Evolutionary conservation across 2,329 filamentous ascomycete species (phyloP).

Genomic region (Cadophora sp.): DNA sequence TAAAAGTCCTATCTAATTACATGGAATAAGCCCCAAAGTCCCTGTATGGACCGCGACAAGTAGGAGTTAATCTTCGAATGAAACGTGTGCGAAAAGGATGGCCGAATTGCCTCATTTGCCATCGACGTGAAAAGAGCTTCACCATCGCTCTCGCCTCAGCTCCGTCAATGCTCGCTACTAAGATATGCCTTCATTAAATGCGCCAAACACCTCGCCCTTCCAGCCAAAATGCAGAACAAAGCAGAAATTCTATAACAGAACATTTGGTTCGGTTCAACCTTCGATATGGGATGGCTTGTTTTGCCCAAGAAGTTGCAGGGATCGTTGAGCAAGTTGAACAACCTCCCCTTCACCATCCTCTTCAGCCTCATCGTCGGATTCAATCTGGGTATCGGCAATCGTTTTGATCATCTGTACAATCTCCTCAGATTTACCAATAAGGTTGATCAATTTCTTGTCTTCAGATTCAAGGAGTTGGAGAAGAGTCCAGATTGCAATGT

Average conservation of each 20-base stretch:
- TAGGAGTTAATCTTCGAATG: slow-evolving; percentile 39
- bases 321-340: slow-evolving; percentile 87
- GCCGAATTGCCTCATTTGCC: slow-evolving; percentile 29
- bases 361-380: slow-evolving; percentile 84
- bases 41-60: slow-evolving; percentile 39
- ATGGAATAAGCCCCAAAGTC: slow-evolving; percentile 41
- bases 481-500: slow-evolving; percentile 98
- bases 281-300: slow-evolving; percentile 82
- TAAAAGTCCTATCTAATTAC: slow-evolving; percentile 47
- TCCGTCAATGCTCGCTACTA: slow-evolving; percentile 46
- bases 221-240: slow-evolving; percentile 44
- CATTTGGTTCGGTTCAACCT: slow-evolving; percentile 55
- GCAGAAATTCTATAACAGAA: slow-evolving; percentile 38
- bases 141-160: slow-evolving; percentile 33
- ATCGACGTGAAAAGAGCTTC: slow-evolving; percentile 30
- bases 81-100: slow-evolving; percentile 33
- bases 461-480: slow-evolving; percentile 95
- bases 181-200: slow-evolving; percentile 40
- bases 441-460: slow-evolving; percentile 84
- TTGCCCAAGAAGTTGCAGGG: slow-evolving; percentile 84
- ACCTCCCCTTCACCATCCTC: slow-evolving; percentile 95
- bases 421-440: slow-evolving; percentile 89
- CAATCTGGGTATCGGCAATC: slow-evolving; percentile 88
- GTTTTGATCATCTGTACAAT: slow-evolving; percentile 90
- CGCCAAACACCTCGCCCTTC: slow-evolving; percentile 46